Evolutionary conservation across 768 basidiomycete genomes (phyloP).

Genomic region (Termitomyces heimii): DNA sequence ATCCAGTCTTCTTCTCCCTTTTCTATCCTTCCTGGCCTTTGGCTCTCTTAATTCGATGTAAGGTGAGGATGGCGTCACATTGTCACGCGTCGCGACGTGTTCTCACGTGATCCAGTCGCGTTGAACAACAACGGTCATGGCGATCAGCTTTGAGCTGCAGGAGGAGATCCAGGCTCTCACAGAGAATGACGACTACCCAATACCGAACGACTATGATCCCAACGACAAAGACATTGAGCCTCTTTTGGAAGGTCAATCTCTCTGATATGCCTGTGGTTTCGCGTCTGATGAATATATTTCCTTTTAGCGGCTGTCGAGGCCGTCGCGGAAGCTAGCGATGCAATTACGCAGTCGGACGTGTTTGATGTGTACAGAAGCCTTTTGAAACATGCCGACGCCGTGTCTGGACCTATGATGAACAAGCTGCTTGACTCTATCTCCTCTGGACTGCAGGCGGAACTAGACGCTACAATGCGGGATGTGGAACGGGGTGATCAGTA

Average conservation of each 20-base stretch:
- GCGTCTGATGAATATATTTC: neutral
- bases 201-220: conserved; percentile 64
- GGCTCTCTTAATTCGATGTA: too few species aligned
- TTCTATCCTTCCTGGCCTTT: too few species aligned
- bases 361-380: conserved; percentile 83
- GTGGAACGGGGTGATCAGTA: conserved; percentile 65
- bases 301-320: conserved; percentile 68
- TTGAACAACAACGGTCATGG: conserved; percentile 35
- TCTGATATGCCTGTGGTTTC: neutral
- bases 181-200: conserved; percentile 56
- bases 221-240: conserved; percentile 44
- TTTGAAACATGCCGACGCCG: conserved; percentile 64
- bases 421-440: conserved; percentile 85
- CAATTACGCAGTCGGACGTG: conserved; percentile 57
- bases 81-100: conserved; percentile 6
- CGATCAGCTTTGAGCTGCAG: conserved; percentile 62
- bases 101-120: conserved; percentile 12
- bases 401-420: conserved; percentile 64
- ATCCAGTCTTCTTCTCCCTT: too few species aligned
- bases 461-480: conserved; percentile 68
- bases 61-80: too few species aligned
- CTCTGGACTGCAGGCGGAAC: conserved; percentile 67
- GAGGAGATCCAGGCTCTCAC: conserved; percentile 68
- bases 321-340: conserved; percentile 73
- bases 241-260: conserved; percentile 51